These are phyloP conservation scores for Acacia confusa DNA, from an alignment of 306 rosid genomes.

Conservation along the genomic window DNA sequence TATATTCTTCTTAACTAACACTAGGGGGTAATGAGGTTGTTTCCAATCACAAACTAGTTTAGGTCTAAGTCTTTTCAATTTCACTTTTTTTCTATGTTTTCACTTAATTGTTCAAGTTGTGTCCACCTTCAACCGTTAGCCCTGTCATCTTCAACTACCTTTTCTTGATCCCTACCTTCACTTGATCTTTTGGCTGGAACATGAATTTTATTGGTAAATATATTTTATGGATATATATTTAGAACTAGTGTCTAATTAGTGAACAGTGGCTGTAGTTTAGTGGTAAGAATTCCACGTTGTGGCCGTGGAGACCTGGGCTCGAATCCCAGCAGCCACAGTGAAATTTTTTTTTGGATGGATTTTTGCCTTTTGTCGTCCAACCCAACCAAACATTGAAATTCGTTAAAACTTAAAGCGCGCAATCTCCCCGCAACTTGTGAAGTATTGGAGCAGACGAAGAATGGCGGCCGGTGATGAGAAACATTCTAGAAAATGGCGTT, in stretches of 20 bases:
- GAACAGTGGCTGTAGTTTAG: slow-evolving; percentile 42
- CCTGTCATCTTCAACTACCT: not conserved
- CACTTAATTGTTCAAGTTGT: not conserved
- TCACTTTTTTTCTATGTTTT: not conserved
- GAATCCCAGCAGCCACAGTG: slow-evolving; percentile 52
- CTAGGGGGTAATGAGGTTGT: too few relatives aligned
- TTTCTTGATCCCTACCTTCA: not conserved
- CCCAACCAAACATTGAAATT: not conserved
- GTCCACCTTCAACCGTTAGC: not conserved
- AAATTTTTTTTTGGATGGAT: not conserved
- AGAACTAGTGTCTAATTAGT: rapidly evolving
- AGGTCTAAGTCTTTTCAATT: not conserved
- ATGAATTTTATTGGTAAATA: too few relatives aligned
- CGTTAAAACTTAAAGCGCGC: not conserved
- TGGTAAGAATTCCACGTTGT: slow-evolving; percentile 52
- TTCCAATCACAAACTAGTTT: too few relatives aligned
- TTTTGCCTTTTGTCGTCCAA: not conserved
- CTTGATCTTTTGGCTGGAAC: too few relatives aligned
- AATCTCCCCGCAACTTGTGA: not conserved
- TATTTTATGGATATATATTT: too few relatives aligned
- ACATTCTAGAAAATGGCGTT: slow-evolving; percentile 56
- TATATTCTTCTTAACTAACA: too few relatives aligned
- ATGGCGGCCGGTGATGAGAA: slow-evolving; percentile 13
- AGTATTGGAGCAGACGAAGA: not conserved
- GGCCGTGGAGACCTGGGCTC: slow-evolving; percentile 63